Conservation (phyloP, 164 flowering plant genomes). For the Cinnamomum chago region DNA sequence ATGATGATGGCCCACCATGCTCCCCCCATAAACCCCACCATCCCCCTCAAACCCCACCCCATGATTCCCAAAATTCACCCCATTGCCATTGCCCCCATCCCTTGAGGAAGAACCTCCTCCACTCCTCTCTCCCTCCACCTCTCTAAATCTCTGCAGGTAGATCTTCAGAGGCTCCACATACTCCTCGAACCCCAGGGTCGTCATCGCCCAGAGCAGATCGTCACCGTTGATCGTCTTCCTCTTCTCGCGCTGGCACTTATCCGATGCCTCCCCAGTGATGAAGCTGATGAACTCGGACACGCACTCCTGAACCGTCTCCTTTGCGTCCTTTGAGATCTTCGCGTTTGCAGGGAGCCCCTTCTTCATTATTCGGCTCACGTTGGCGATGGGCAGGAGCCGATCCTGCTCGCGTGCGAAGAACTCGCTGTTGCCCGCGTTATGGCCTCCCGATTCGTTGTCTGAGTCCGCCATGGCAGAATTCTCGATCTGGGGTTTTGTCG, state of each 20-base stretch:
- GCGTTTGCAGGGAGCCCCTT: constrained; percentile 56
- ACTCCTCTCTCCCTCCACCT: constrained; percentile 48
- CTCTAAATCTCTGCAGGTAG: constrained; percentile 46
- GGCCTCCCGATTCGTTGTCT: constrained; percentile 47
- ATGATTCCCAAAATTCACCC: constrained; percentile 11
- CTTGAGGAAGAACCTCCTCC: constrained; percentile 7
- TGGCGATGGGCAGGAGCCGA: constrained; percentile 54
- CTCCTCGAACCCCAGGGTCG: constrained; percentile 58
- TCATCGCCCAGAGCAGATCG: constrained; percentile 66
- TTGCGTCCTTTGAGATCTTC: constrained; percentile 61
- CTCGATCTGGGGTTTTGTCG: no score
- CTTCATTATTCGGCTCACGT: constrained; percentile 65
- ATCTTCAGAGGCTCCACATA: constrained; percentile 54
- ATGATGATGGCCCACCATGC: constrained; percentile 34
- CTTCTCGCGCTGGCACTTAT: constrained; percentile 62
- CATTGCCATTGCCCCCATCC: constrained; percentile 15
- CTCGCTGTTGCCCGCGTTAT: constrained; percentile 23
- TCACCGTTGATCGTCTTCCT: constrained; percentile 65
- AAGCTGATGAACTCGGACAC: constrained; percentile 69
- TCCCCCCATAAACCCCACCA: constrained; percentile 17
- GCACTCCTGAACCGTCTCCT: constrained; percentile 65
- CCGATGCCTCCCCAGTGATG: constrained; percentile 59
- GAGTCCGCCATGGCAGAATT: constrained; percentile 40
- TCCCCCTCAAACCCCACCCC: background rate
- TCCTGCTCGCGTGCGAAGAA: constrained; percentile 49